phyloP scores from a whole-genome alignment of 164 flowering plant genomes.

The Cinnamomum micranthum region DNA sequence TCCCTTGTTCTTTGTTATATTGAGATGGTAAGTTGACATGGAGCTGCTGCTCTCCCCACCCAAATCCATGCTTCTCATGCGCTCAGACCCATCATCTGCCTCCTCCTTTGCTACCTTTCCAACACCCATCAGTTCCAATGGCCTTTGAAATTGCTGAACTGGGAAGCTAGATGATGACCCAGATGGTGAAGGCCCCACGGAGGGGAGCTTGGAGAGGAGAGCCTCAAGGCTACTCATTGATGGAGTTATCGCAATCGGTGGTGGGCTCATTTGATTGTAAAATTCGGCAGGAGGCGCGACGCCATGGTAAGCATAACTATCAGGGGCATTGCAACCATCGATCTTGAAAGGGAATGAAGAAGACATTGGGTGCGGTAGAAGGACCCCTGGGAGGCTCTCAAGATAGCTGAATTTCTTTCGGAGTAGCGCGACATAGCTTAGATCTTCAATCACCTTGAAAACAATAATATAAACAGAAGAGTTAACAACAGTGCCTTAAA shows the following conservation, averaged over 20 bases:
- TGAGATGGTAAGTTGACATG: conserved; percentile 30
- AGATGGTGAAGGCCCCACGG: conserved; percentile 58
- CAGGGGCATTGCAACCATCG: conserved; percentile 29
- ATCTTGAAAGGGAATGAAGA: conserved; percentile 49
- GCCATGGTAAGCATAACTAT: conserved; percentile 33
- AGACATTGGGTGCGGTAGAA: conserved; percentile 92
- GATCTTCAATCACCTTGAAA: conserved; percentile 77
- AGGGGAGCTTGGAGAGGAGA: conserved; percentile 89
- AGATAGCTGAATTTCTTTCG: conserved; percentile 81
- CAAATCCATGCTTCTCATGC: conserved; percentile 22
- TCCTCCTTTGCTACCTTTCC: conserved; percentile 52
- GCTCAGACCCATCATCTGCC: conserved; percentile 23
- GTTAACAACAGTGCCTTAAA: no score
- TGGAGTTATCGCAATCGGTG: conserved; percentile 61
- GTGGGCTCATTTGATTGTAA: conserved; percentile 34
- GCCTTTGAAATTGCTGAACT: conserved; percentile 22
- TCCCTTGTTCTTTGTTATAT: conserved; percentile 16
- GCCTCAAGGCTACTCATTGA: conserved; percentile 98
- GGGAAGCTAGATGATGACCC: conserved; percentile 19
- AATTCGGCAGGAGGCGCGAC: conserved; percentile 14
- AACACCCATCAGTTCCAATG: conserved; percentile 30
- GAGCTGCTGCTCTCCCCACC: conserved; percentile 47
- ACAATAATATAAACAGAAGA: neutral
- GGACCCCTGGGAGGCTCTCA: conserved; percentile 94
- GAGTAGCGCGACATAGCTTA: conserved; percentile 67